Conservation (phyloP, 148 eudicot genomes). For the Rhododendron ferrugineum region DNA sequence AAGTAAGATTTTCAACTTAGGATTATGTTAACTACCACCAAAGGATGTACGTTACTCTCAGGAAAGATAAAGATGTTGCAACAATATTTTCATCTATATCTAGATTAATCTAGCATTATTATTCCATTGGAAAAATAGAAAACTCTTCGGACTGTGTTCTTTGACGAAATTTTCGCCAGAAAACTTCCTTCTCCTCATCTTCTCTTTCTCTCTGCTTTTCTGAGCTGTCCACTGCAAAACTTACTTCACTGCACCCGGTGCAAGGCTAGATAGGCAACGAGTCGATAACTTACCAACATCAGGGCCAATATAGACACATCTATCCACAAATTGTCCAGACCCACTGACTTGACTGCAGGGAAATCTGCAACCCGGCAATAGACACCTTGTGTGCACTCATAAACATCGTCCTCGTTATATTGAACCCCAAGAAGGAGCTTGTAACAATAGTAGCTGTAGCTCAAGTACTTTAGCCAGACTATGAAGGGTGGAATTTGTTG, state of each 20-base stretch:
- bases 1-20: constrained; percentile 3
- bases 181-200: neutral
- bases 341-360: constrained; percentile 65
- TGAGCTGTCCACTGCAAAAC: neutral
- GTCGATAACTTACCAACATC: constrained; percentile 85
- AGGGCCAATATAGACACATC: constrained; percentile 66
- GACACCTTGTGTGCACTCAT: constrained; percentile 69
- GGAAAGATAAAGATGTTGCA: constrained; percentile 23
- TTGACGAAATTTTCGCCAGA: neutral
- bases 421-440: constrained; percentile 87
- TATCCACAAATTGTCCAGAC: constrained; percentile 53
- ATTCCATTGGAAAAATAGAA: constrained; percentile 17
- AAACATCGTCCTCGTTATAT: constrained; percentile 61
- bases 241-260: constrained; percentile 47
- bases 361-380: constrained; percentile 67
- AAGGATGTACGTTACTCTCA: constrained; percentile 14
- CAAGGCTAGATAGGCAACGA: constrained; percentile 82
- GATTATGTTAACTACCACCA: constrained; percentile 18
- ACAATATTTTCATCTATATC: constrained; percentile 18
- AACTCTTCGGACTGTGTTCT: constrained; percentile 20
- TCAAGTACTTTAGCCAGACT: constrained; percentile 91
- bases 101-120: constrained; percentile 23
- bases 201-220: neutral
- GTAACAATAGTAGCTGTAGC: constrained; percentile 95
- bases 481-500: constrained; percentile 92